Evolutionary conservation across 1,284 basidiomycete genomes (phyloP).

Genomic region (Trichosporon coremiiforme): DNA sequence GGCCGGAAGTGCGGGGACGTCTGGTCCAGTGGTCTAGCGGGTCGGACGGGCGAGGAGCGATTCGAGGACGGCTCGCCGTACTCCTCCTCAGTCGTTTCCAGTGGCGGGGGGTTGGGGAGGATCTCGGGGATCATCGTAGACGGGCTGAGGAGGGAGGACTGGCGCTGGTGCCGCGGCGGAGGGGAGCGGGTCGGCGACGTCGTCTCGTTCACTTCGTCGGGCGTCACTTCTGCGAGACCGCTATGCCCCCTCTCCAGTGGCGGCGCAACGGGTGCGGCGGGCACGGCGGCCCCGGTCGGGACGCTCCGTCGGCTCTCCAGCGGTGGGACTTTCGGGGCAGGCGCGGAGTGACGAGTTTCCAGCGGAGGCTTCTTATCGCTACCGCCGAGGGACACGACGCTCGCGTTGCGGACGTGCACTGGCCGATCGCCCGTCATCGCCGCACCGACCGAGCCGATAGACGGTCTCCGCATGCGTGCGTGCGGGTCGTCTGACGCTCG

Average conservation of each 20-base stretch:
- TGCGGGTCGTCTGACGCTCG: not conserved
- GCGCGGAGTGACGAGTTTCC: not conserved
- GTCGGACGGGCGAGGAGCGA: slow-evolving; percentile 30
- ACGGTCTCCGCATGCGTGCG: not conserved
- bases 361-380: not conserved
- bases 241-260: slow-evolving; percentile 7
- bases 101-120: slow-evolving; percentile 11
- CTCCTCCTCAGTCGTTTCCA: not conserved
- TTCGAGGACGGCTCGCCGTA: slow-evolving; percentile 26
- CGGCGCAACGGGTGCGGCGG: not conserved
- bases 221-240: slow-evolving; percentile 26
- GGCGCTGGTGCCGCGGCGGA: not conserved
- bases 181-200: not conserved
- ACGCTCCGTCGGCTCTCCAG: slow-evolving; percentile 3
- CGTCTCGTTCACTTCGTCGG: slow-evolving; percentile 28
- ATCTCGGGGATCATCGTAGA: slow-evolving; percentile 22
- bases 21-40: slow-evolving; percentile 15
- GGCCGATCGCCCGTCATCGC: not conserved
- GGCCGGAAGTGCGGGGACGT: slow-evolving; percentile 22
- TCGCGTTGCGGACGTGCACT: slow-evolving; percentile 3
- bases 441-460: not conserved
- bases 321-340: not conserved
- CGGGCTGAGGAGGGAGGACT: slow-evolving; percentile 26
- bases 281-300: not conserved
- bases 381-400: not conserved